Evolutionary conservation across 2,329 filamentous ascomycete genomes (phyloP).

Genomic region (Hysterium pulicare): DNA sequence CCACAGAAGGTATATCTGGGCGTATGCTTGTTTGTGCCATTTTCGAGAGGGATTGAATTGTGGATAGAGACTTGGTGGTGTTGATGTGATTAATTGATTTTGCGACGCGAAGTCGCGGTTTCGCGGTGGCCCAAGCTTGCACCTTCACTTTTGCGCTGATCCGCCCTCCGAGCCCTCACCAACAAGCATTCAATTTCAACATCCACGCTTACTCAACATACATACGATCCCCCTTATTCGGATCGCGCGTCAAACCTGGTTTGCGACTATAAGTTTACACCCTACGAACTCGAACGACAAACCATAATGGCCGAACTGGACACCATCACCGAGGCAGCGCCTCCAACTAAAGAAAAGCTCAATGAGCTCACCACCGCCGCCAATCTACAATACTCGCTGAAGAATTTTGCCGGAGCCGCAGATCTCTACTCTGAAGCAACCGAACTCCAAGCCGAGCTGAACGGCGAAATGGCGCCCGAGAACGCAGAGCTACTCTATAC

Average conservation of each 20-base stretch:
- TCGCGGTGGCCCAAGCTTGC: not conserved
- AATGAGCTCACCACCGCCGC: conserved; percentile 77
- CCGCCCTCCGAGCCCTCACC: not conserved
- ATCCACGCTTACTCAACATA: not conserved
- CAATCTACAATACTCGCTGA: conserved; percentile 80
- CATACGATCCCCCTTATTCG: too few species aligned
- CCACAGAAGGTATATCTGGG: conserved; percentile 28
- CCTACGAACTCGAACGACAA: too few species aligned
- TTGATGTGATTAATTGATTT: not conserved
- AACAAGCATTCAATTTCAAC: not conserved
- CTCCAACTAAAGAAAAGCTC: conserved; percentile 59
- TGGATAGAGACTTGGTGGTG: not conserved
- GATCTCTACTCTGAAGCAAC: conserved; percentile 87
- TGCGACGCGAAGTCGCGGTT: conserved; percentile 2
- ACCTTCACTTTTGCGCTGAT: not conserved
- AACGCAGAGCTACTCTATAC: conserved; percentile 94
- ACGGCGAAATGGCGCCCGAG: conserved; percentile 84
- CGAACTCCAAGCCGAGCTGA: conserved; percentile 83
- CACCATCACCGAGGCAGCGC: conserved; percentile 16
- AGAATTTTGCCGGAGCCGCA: conserved; percentile 80
- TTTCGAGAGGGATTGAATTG: not conserved
- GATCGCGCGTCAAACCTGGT: too few species aligned
- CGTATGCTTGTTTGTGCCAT: conserved; percentile 28
- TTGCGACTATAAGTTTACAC: too few species aligned
- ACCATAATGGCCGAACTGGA: conserved; percentile 27